Conservation (phyloP, 116 monocot genomes). For the Posidonia oceanica region DNA sequence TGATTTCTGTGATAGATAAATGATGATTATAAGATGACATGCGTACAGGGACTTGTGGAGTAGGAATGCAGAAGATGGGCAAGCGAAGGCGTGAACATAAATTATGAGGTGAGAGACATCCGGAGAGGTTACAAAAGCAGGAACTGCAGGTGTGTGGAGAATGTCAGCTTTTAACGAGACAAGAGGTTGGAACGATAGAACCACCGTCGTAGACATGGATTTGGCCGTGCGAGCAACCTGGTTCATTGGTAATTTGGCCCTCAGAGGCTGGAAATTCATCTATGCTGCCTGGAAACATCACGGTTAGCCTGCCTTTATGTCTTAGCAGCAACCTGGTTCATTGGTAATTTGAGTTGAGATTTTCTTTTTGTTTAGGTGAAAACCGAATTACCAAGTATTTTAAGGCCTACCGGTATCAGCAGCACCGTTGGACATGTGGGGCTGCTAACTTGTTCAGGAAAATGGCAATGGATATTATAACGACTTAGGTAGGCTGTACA, state of each 20-base stretch:
- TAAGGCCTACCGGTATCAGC: conserved; percentile 16
- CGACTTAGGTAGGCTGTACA: conserved; percentile 16
- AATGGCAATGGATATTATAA: conserved; percentile 29
- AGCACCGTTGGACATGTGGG: conserved; percentile 43
- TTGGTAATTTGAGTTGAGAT: background rate
- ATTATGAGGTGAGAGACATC: conserved; percentile 70
- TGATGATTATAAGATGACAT: too few species aligned
- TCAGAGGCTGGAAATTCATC: conserved; percentile 83
- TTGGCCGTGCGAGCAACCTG: conserved; percentile 76
- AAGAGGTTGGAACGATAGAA: too few species aligned
- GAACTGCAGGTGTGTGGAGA: too few species aligned
- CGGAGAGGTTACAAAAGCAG: conserved; percentile 94
- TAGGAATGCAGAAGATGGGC: conserved; percentile 75
- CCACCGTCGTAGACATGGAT: too few species aligned
- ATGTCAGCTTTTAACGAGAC: too few species aligned
- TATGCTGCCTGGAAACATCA: conserved; percentile 45
- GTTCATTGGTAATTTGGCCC: conserved; percentile 7
- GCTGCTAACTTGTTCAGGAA: conserved; percentile 36
- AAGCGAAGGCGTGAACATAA: conserved; percentile 69
- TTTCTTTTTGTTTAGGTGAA: conserved; percentile 17
- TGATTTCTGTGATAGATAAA: too few species aligned
- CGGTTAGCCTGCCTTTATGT: conserved; percentile 6
- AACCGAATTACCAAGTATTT: conserved; percentile 36
- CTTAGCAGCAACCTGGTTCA: background rate
- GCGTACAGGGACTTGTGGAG: conserved; percentile 61